phyloP scores from a whole-genome alignment of 495 filamentous ascomycete genomes.

The Hypomontagnella submonticulosa region DNA sequence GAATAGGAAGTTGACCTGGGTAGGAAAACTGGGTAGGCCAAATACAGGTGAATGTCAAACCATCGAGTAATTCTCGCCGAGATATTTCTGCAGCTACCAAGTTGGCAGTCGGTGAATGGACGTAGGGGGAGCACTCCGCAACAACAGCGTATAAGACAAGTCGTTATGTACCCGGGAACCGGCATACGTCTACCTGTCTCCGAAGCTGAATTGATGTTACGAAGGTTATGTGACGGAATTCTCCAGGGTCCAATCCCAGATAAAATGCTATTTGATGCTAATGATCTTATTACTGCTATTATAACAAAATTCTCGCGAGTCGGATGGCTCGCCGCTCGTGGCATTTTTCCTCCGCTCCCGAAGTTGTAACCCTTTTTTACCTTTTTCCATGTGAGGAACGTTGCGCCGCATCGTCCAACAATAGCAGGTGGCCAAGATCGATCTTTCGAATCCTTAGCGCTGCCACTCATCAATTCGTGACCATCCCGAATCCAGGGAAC shows the following conservation, averaged over 20 bases:
- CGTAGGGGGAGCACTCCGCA: conserved; percentile 28
- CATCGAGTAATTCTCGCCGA: conserved; percentile 35
- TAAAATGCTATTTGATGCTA: neutral
- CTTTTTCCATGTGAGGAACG: conserved; percentile 11
- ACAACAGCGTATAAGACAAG: conserved; percentile 25
- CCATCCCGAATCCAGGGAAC: conserved; percentile 46
- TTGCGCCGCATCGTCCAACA: conserved; percentile 34
- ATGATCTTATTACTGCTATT: conserved; percentile 8
- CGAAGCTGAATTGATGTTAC: conserved; percentile 15
- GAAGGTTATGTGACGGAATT: neutral
- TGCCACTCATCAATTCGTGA: conserved; percentile 39
- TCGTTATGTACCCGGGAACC: conserved; percentile 31
- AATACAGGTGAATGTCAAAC: conserved; percentile 16
- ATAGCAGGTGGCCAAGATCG: conserved; percentile 33
- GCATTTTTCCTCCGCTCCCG: conserved; percentile 13
- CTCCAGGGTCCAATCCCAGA: conserved; percentile 17
- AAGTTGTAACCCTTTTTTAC: conserved; percentile 8
- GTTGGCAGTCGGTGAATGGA: conserved; percentile 31
- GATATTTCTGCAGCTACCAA: conserved; percentile 35
- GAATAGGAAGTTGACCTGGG: conserved; percentile 25
- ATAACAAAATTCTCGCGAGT: conserved; percentile 24
- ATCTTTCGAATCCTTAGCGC: conserved; percentile 38
- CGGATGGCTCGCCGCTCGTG: conserved; percentile 30
- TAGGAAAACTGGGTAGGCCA: conserved; percentile 22
- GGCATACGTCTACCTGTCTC: conserved; percentile 26